These are phyloP conservation scores for Handroanthus guayacan DNA, from an alignment of 257 asterid genomes.

Conservation along the genomic window DNA sequence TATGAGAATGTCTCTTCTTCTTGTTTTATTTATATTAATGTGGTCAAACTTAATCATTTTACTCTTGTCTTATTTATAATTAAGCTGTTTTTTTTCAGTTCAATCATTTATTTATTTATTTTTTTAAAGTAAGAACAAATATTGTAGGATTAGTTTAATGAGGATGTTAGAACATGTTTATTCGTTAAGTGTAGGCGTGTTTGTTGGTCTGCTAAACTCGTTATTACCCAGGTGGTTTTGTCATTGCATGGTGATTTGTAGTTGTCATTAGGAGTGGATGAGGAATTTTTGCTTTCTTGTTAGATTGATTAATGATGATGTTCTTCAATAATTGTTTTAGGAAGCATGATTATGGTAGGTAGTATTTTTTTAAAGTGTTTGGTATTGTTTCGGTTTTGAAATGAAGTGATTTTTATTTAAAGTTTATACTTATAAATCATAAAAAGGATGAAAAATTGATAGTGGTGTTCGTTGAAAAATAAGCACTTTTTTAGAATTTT, in stretches of 20 bases:
- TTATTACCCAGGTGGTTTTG: neutral
- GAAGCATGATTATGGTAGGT: neutral
- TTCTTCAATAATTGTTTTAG: neutral
- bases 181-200: constrained; percentile 10
- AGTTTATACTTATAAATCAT: too few species aligned
- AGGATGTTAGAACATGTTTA: constrained; percentile 5
- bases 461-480: too few species aligned
- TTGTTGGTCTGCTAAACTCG: constrained; percentile 36
- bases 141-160: constrained; percentile 29
- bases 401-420: too few species aligned
- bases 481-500: too few species aligned
- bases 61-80: constrained; percentile 14
- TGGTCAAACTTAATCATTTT: constrained; percentile 29
- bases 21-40: constrained; percentile 24
- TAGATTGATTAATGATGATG: neutral
- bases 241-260: constrained; percentile 6
- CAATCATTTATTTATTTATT: neutral
- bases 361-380: too few species aligned
- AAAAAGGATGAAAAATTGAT: too few species aligned
- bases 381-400: too few species aligned
- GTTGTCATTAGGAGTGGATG: constrained; percentile 30
- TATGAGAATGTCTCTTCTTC: constrained; percentile 27
- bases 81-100: constrained; percentile 33
- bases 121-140: constrained; percentile 15
- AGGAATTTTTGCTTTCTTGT: neutral